Conservation (phyloP, 352 stramenopile species). For the Albugo candida region DNA sequence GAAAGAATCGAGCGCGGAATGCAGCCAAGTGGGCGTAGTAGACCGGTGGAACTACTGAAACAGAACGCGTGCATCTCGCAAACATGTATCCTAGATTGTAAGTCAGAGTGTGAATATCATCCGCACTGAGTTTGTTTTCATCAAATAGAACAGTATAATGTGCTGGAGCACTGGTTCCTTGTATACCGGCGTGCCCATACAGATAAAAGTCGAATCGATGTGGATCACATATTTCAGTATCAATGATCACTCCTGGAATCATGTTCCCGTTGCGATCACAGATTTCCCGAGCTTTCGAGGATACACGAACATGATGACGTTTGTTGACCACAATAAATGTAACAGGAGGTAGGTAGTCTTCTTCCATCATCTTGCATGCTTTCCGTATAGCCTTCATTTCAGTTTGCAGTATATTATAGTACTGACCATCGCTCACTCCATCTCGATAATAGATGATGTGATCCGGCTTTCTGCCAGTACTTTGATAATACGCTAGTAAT, state of each 20-base stretch:
- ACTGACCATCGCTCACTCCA: slow-evolving; percentile 72
- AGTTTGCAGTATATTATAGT: slow-evolving; percentile 39
- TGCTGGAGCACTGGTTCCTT: slow-evolving; percentile 36
- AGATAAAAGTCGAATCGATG: slow-evolving; percentile 56
- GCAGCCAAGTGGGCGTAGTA: slow-evolving; percentile 52
- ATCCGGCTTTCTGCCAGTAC: slow-evolving; percentile 49
- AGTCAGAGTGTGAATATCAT: slow-evolving; percentile 21
- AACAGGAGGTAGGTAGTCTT: slow-evolving; percentile 25
- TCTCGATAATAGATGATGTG: slow-evolving; percentile 76
- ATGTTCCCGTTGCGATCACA: slow-evolving; percentile 24
- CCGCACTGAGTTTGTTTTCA: slow-evolving; percentile 22
- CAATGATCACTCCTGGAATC: slow-evolving; percentile 26
- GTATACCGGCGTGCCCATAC: slow-evolving; percentile 39
- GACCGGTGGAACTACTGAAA: slow-evolving; percentile 39
- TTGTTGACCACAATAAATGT: slow-evolving; percentile 62
- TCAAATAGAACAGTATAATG: slow-evolving; percentile 50
- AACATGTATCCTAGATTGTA: slow-evolving; percentile 48
- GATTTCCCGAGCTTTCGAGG: slow-evolving; percentile 7
- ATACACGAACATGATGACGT: slow-evolving; percentile 42
- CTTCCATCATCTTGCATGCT: slow-evolving; percentile 25
- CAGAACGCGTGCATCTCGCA: slow-evolving; percentile 41
- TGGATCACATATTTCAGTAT: slow-evolving; percentile 35
- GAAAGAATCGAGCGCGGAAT: slow-evolving; percentile 32
- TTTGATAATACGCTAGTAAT: slow-evolving; percentile 52
- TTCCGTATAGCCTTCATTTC: slow-evolving; percentile 30